Percentiles rank a stretch among this genome's conserved stretches.
phyloP scores from a whole-genome alignment of 257 asterid genomes.

The Scutellaria baicalensis region DNA sequence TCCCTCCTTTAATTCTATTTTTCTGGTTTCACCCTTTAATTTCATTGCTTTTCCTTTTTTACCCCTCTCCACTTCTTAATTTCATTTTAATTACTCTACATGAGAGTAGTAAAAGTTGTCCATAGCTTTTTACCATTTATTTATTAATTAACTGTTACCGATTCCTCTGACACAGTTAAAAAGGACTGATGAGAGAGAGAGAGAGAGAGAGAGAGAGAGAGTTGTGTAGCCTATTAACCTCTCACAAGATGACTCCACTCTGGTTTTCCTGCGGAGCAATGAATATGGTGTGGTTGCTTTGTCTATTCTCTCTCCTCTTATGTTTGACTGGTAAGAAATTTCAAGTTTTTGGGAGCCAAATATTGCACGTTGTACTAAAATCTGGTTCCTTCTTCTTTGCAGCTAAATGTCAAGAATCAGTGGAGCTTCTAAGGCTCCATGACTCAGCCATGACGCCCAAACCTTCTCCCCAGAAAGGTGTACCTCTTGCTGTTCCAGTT shows the following conservation, averaged over 20 bases:
- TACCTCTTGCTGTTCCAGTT: constrained; percentile 38
- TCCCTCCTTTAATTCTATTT: constrained; percentile 2
- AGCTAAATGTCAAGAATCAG: constrained; percentile 47
- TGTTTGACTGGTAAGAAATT: constrained; percentile 27
- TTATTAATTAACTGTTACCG: neutral
- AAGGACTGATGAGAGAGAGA: constrained; percentile 1
- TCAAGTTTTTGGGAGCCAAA: neutral
- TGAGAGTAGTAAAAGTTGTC: neutral
- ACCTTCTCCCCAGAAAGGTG: neutral
- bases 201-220: neutral
- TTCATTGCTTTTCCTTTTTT: neutral
- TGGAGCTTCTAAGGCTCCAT: constrained; percentile 29
- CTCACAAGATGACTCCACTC: constrained; percentile 1
- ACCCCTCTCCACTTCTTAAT: neutral
- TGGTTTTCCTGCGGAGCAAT: neutral
- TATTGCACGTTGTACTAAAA: too few species aligned
- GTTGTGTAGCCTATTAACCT: neutral
- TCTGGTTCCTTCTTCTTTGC: constrained; percentile 5
- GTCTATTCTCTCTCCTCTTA: constrained; percentile 16
- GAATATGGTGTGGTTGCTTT: constrained; percentile 13
- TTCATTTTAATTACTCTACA: neutral
- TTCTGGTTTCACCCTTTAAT: neutral
- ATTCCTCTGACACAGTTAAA: constrained; percentile 1
- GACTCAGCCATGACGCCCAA: constrained; percentile 22
- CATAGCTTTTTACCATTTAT: neutral